A percentile compares a stretch with the other conserved stretches of the same genome.
Evolutionary conservation across 1,284 basidiomycete species (phyloP).

Genomic region (Fomitopsis palustris): DNA sequence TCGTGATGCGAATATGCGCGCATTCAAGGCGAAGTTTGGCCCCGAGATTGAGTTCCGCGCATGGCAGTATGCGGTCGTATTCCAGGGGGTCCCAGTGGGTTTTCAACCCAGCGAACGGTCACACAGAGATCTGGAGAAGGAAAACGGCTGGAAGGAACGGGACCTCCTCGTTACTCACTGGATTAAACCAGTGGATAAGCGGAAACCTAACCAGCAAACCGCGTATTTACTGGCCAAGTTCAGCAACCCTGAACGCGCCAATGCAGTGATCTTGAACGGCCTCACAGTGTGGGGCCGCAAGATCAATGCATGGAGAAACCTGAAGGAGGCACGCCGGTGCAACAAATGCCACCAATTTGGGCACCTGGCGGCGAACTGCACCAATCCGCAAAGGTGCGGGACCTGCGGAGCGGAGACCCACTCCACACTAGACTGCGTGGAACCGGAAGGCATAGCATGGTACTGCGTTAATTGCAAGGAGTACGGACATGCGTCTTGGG

Average conservation of each 20-base stretch:
- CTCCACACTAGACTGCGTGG: conserved; percentile 3
- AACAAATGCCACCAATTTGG: conserved; percentile 7
- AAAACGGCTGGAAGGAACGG: background rate
- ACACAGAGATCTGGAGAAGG: background rate
- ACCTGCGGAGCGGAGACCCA: conserved; percentile 7
- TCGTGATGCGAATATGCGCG: background rate
- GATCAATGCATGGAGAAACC: background rate
- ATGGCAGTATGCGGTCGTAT: background rate
- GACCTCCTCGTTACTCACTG: background rate
- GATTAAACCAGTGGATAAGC: background rate
- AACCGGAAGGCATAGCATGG: background rate
- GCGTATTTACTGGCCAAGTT: background rate
- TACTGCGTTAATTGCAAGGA: background rate
- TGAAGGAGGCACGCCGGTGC: conserved; percentile 9
- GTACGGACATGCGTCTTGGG: conserved; percentile 1
- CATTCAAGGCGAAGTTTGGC: background rate
- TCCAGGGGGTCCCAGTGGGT: background rate
- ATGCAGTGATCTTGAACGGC: background rate
- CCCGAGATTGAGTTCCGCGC: background rate
- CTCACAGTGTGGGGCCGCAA: background rate
- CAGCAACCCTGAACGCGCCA: background rate
- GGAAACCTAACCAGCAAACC: background rate
- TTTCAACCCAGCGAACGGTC: background rate
- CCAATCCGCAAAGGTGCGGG: conserved; percentile 1
- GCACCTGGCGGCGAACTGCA: background rate